phyloP scores from a whole-genome alignment of 139 green algal genomes.

The Chlamydomonas sp. region DNA sequence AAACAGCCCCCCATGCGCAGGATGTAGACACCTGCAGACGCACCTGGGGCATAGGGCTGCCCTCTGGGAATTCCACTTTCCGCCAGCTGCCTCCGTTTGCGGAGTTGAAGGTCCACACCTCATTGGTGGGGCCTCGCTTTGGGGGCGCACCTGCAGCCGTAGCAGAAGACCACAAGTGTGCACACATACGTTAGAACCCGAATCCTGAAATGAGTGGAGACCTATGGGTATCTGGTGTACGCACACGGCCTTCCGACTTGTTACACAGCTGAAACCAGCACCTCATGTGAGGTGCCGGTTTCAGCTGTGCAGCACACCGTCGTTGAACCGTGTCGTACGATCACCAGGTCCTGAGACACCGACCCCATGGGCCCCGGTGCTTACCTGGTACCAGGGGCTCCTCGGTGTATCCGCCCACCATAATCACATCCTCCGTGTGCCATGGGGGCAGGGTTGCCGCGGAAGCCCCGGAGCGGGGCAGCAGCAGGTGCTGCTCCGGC shows the following conservation, averaged over 20 bases:
- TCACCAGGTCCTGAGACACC: background rate
- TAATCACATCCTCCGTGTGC: constrained; percentile 13
- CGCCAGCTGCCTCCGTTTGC: constrained; percentile 11
- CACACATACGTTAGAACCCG: too few species aligned
- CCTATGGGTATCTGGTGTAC: too few species aligned
- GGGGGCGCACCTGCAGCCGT: background rate
- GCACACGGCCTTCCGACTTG: too few species aligned
- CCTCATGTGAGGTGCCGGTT: too few species aligned
- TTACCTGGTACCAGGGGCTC: background rate
- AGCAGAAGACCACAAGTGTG: too few species aligned
- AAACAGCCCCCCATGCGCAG: background rate
- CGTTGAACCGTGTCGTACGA: background rate
- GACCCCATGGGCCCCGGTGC: background rate
- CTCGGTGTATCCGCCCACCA: constrained; percentile 18
- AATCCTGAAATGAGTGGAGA: too few species aligned
- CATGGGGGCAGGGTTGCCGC: background rate
- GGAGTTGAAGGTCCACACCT: constrained; percentile 27
- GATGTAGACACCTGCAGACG: background rate
- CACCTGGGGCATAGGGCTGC: constrained; percentile 2
- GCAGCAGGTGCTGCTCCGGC: background rate
- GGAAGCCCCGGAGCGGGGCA: constrained; percentile 12
- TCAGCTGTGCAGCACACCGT: background rate
- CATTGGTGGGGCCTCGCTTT: background rate
- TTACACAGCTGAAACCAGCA: too few species aligned
- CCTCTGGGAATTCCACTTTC: background rate